Evolutionary conservation across 169 alveolate species (phyloP).

Genomic region (Eimeria maxima): DNA sequence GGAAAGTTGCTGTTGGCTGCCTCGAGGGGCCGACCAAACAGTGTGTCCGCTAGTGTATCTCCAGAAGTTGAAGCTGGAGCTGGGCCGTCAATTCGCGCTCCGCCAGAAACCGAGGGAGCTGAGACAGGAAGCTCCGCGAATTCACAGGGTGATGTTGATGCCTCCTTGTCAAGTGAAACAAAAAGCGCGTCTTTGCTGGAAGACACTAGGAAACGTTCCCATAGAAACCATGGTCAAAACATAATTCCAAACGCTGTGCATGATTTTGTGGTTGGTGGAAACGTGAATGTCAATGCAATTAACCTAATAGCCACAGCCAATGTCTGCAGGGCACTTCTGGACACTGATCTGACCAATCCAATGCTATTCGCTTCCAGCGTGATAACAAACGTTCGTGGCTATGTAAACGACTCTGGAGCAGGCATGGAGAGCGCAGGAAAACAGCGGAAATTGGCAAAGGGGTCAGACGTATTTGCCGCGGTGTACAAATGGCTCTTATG

Average conservation of each 20-base stretch:
- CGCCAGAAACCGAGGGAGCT: not conserved
- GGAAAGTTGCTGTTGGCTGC: conserved; percentile 27
- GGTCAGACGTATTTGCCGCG: conserved; percentile 44
- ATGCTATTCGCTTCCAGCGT: not conserved
- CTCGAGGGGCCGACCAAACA: conserved; percentile 7
- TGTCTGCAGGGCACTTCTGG: conserved; percentile 19
- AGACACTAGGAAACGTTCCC: not conserved
- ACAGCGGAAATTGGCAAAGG: conserved; percentile 51
- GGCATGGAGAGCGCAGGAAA: conserved; percentile 36
- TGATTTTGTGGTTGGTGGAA: conserved; percentile 32
- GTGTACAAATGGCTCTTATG: conserved; percentile 14
- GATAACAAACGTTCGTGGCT: conserved; percentile 40
- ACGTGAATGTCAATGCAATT: not conserved
- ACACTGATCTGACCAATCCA: conserved; percentile 25
- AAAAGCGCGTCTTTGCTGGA: not conserved
- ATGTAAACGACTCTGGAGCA: conserved; percentile 53
- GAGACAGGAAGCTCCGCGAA: not conserved
- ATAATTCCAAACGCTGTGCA: not conserved
- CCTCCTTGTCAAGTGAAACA: conserved; percentile 18
- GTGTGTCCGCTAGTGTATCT: not conserved
- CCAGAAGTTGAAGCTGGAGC: not conserved
- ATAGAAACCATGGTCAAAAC: not conserved
- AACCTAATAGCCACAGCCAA: conserved; percentile 34
- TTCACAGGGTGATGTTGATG: not conserved
- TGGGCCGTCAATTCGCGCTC: not conserved